phyloP scores from a whole-genome alignment of 2,329 filamentous ascomycete species.

The Trichophyton schoenleinii region DNA sequence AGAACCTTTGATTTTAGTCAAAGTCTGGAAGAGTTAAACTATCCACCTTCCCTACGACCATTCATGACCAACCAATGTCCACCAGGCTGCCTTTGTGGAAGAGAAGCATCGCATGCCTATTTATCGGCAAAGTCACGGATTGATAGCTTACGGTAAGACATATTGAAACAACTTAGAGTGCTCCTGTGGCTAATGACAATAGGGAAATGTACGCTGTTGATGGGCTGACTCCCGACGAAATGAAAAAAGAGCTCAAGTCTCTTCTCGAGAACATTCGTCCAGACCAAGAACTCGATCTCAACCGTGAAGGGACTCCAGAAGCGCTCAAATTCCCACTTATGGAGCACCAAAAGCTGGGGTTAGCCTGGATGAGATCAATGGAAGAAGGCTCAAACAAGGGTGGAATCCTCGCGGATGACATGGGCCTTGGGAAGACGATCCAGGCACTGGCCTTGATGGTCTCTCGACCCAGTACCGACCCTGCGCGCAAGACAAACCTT shows the following conservation, averaged over 20 bases:
- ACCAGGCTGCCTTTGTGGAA: background rate
- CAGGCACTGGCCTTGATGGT: constrained; percentile 69
- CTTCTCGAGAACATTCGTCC: constrained; percentile 61
- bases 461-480: constrained; percentile 48
- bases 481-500: constrained; percentile 58
- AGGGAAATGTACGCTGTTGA: background rate
- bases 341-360: constrained; percentile 66
- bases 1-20: background rate
- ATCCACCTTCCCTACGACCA: background rate
- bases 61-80: background rate
- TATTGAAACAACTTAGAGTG: background rate
- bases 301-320: constrained; percentile 56
- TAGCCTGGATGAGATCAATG: constrained; percentile 64
- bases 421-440: constrained; percentile 77
- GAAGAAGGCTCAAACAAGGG: constrained; percentile 60
- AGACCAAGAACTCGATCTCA: constrained; percentile 50
- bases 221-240: constrained; percentile 15
- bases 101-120: background rate
- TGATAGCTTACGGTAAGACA: background rate
- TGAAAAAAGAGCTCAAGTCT: constrained; percentile 55
- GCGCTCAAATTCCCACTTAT: constrained; percentile 59
- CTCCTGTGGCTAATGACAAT: background rate
- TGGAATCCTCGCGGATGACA: constrained; percentile 66
- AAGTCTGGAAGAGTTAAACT: background rate
- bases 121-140: background rate